Base-by-base conservation (phyloP, 371 early-diverging fungal species). In the Mortierella sp. region DNA sequence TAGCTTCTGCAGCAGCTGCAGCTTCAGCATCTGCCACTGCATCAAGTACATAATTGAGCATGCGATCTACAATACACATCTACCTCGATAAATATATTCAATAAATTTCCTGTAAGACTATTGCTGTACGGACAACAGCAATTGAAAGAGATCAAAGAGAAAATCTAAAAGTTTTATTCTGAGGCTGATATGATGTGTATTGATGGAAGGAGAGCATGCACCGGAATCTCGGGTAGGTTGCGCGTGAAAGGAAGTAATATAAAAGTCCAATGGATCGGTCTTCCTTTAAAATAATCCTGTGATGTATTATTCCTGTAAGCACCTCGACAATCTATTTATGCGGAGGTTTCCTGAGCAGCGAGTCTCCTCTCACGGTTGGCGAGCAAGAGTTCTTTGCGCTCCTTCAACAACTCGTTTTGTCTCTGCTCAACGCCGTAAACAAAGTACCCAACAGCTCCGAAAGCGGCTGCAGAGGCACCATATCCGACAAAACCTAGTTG, bases 351-450 rank as follows among this genome's bases (percentile, higher is more conserved):
- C 71, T 71, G 75, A 45, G 68, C 62, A 43, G 68, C 73, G 55
- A 68, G 61, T 74, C 79, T 73, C 59, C 69, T 78, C 43, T 70
- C 75, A 31, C 84, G 78, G 70, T 82, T 84, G 49, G 72, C 79
- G 31, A 62, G 29, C 62, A 84, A 75, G 43, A 66, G 47, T 3
- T 65, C 63, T 64, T 69, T 82, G 75, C 84, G 84, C 45, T 82
- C 78, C 76, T 82, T 72, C 78, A 84, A 66, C 67, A 84, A 45
- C 67, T 82, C 79, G 57, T 61, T 60, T 70, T 82, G 83, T 66
- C 84, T 78, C 66, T 82, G 70, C 64, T 82, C 79, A 26, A 69
- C 49, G 31, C 67, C 62, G 61, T 84, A 55, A 22, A 75, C 54
- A 61, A 66, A 75, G 64, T 76, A 79, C 31, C 84, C 84, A 35